phyloP scores from a whole-genome alignment of 108 stramenopile genomes.

The Cyclotella sp. region DNA sequence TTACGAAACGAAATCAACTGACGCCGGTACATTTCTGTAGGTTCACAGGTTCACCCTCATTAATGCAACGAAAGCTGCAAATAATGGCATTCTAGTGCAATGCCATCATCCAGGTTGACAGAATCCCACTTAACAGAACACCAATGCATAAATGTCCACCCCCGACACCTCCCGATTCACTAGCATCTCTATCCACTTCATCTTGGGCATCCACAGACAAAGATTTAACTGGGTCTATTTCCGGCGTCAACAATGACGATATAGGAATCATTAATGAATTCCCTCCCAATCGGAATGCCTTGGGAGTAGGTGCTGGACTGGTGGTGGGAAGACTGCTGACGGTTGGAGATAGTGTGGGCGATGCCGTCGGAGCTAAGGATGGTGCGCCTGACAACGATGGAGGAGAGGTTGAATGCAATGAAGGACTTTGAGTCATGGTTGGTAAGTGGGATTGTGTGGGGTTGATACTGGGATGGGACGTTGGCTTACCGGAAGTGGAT shows the following conservation, averaged over 20 bases:
- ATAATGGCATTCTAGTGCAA: too few species aligned
- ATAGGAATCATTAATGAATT: conserved; percentile 14
- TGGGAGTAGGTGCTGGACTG: not conserved
- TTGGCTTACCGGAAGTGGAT: not conserved
- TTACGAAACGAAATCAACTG: too few species aligned
- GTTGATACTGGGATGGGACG: not conserved
- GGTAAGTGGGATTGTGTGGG: not conserved
- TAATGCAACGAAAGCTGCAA: too few species aligned
- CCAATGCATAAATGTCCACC: too few species aligned
- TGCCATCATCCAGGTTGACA: too few species aligned
- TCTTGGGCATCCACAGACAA: not conserved
- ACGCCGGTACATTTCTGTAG: too few species aligned
- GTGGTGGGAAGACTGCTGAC: not conserved
- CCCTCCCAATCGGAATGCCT: not conserved
- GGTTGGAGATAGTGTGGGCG: not conserved
- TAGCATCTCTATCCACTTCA: not conserved
- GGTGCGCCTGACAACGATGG: not conserved
- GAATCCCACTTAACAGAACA: too few species aligned
- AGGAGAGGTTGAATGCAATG: not conserved
- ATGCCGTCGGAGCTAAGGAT: not conserved
- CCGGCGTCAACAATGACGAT: not conserved
- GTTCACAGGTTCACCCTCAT: too few species aligned
- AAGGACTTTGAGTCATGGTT: not conserved
- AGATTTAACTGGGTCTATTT: not conserved
- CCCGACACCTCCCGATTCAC: too few species aligned